Base-by-base conservation (phyloP, 208 protist genomes). In the Leishmania tarentolae region DNA sequence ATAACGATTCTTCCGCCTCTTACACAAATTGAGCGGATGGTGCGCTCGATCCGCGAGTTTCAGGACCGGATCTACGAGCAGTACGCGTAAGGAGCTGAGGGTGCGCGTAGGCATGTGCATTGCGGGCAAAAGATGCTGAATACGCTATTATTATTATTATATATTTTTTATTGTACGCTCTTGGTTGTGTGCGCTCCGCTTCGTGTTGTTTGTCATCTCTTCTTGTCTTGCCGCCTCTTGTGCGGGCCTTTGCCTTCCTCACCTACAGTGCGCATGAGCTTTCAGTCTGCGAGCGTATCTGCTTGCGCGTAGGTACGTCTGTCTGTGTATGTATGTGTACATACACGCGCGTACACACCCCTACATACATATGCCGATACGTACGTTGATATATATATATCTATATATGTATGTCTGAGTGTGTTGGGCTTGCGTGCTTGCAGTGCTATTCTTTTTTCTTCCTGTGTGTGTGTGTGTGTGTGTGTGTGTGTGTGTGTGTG, bases 1-100 rank as follows among this genome's bases (percentile, higher is more conserved):
- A 99, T 95, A 28, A 99, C 99, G 46, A 99, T 99, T 86, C 93
- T 99, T 37, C 99, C 99, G 35, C 92, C 93, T 28, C 98, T 99
- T 83, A 90, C 99, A 28, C 83, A 99, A 72, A 98, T 99, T 83
- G 89, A 98, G 82, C 84, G 87, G n/a, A 88, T 98, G 89, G 90
- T 95, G 87, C 77, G 79, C 53, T 56, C 83, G 42, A 89, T 97
- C 77, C 88, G 91, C 77, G 72, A 65, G 42, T 90, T 95, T 76
- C 94, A 97, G 83, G 87, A 94, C 61, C 65, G 72, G 56, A 73
- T 97, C n/a, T 94, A 92, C 83, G 46, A 40, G 9, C 83, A 90
- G 80, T 96, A 93, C 79, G 68, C 56, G 21, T 82, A 81, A 8
- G 28, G 59, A 37, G 8, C 40, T 61, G 50, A 40, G 35, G 37